Base-by-base conservation (phyloP, 306 rosid species). In the Canavalia ensiformis region DNA sequence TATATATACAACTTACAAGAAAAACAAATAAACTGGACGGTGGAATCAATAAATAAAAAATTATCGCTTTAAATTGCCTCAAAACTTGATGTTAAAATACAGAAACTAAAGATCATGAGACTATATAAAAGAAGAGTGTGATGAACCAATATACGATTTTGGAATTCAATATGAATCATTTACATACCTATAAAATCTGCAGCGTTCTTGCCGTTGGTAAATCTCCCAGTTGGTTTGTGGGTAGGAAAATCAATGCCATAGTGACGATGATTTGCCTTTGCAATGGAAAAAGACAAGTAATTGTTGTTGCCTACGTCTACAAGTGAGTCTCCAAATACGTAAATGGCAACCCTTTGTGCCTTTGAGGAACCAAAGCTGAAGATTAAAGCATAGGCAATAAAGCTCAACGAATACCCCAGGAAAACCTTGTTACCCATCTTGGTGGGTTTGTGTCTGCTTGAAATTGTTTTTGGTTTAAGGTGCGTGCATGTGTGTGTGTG, bases 291-390 rank as follows among this genome's bases (percentile, higher is more conserved):
- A 35, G 55, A 37, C 5, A 94, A 81, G 86, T 85, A 74, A 69
- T 94, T 89, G 81, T 94, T 94, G 91, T 94, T 94, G 4, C 98
- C 98, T 25, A 94, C 98, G 39, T 94, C 98, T 2, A 84, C 84
- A 6, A 94, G 86, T 7, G 98, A 94, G 82, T 94, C 98, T 71
- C 98, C 97, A 29, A 94, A 94, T 12, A 94, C 92, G 34, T 89
- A 94, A 46, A 90, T 37, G 4, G 94, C 97, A 71, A 81, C 88
- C 85, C 35, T 66, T 74, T 90, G 83, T 69, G 89, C 90, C 66
- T 84, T 52, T 33, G 85, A 81, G 18, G 74, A 84, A 52, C 51
- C 73, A 28, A 46, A 76, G 60, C 77, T 51, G 35, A 81, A 25
- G 44, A 74, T 1, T 51, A 72, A 60, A 37, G 78, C 58, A 67